These are phyloP conservation scores for Venturia pyrina DNA, from an alignment of 2,329 filamentous ascomycete species.

Conservation along the genomic window DNA sequence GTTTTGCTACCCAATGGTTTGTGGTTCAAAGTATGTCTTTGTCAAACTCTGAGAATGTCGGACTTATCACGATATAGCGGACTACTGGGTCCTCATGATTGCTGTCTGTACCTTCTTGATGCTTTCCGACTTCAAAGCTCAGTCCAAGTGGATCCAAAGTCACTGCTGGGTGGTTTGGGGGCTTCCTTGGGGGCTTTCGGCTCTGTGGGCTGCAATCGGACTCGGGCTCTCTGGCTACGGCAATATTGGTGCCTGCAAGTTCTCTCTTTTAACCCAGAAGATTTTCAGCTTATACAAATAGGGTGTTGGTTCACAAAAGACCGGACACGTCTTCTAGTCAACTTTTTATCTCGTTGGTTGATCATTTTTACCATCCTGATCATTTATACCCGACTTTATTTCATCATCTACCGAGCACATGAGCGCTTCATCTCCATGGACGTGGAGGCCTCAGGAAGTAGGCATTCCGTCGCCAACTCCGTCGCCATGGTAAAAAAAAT, in stretches of 20 bases:
- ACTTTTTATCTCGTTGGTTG: constrained; percentile 34
- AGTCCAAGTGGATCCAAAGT: constrained; percentile 29
- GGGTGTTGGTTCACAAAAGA: constrained; percentile 36
- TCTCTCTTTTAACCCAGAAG: not conserved
- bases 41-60: not conserved
- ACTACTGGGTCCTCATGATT: constrained; percentile 36
- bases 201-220: constrained; percentile 23
- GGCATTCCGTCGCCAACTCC: constrained; percentile 12
- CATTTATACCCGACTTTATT: constrained; percentile 31
- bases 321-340: constrained; percentile 27
- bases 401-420: constrained; percentile 30
- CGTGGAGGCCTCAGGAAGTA: constrained; percentile 8
- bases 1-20: constrained; percentile 34
- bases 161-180: constrained; percentile 25
- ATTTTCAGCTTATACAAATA: constrained; percentile 4
- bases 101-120: constrained; percentile 33
- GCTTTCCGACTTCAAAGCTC: constrained; percentile 28
- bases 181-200: constrained; percentile 29
- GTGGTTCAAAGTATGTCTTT: constrained; percentile 30
- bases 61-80: constrained; percentile 19
- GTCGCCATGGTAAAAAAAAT: constrained; percentile 15
- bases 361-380: constrained; percentile 30
- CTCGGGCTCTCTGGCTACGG: not conserved
- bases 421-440: constrained; percentile 13
- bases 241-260: constrained; percentile 17